Evolutionary conservation across 2,329 filamentous ascomycete species (phyloP).

Genomic region (Colletotrichum cuscutae): DNA sequence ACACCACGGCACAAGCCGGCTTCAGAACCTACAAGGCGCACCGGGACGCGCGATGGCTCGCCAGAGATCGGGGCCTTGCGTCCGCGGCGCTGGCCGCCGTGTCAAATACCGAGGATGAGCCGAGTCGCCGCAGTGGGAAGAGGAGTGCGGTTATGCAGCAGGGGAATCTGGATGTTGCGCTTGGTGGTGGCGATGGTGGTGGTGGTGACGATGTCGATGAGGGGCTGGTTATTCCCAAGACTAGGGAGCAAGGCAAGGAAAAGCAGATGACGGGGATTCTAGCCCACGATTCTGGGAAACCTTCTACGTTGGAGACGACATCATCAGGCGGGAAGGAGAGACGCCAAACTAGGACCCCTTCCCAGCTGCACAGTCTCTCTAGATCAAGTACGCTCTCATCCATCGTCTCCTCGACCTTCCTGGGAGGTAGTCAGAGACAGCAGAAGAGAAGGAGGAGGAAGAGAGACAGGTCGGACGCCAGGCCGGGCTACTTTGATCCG

Average conservation of each 20-base stretch:
- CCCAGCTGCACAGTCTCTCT: background rate
- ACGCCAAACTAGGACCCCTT: background rate
- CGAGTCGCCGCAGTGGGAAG: background rate
- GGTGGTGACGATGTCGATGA: background rate
- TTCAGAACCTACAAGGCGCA: constrained; percentile 14
- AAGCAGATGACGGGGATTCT: background rate
- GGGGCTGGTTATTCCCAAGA: background rate
- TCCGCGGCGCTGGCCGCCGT: background rate
- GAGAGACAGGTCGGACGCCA: constrained; percentile 11
- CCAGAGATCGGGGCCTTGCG: background rate
- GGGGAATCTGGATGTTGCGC: background rate
- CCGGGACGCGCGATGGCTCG: constrained; percentile 13
- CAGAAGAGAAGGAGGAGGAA: constrained; percentile 11
- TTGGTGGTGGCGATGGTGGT: background rate
- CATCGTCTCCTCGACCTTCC: background rate
- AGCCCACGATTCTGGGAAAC: too few relatives aligned
- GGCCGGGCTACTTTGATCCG: constrained; percentile 32
- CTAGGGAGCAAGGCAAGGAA: background rate
- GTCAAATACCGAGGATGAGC: background rate
- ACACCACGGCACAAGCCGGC: background rate
- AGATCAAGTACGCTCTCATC: constrained; percentile 6
- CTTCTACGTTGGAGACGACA: background rate
- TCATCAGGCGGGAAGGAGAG: background rate
- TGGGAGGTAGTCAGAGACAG: background rate
- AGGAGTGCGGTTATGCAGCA: too few relatives aligned